These are phyloP conservation scores for Gamsiella multidivaricata DNA, from an alignment of 192 early-diverging fungal species.

Conservation along the genomic window DNA sequence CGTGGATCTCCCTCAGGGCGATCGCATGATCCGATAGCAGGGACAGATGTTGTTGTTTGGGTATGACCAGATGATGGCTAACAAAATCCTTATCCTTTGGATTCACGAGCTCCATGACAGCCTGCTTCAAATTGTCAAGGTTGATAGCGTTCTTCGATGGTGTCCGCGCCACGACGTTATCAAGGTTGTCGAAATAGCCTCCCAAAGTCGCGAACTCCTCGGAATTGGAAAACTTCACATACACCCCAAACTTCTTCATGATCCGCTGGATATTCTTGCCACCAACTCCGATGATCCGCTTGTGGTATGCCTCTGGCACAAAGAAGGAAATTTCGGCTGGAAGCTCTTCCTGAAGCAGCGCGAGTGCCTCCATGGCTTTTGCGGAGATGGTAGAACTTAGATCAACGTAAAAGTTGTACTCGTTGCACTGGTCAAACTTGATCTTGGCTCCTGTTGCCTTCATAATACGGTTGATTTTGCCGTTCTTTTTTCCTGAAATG, in stretches of 20 bases:
- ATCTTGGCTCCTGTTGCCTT: constrained; percentile 78
- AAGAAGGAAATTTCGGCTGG: constrained; percentile 88
- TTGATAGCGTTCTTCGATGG: constrained; percentile 83
- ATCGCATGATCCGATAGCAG: constrained; percentile 61
- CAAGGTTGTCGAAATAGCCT: constrained; percentile 83
- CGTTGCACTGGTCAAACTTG: constrained; percentile 73
- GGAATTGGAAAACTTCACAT: constrained; percentile 87
- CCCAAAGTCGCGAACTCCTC: constrained; percentile 83
- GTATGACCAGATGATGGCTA: constrained; percentile 61
- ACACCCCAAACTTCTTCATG: constrained; percentile 91
- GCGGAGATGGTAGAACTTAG: constrained; percentile 64
- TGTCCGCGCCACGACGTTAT: constrained; percentile 88
- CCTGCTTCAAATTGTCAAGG: constrained; percentile 71
- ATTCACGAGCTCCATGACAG: constrained; percentile 67
- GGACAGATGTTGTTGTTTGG: constrained; percentile 66
- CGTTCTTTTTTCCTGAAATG: constrained; percentile 90
- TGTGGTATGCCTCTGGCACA: constrained; percentile 85
- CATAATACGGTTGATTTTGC: constrained; percentile 89
- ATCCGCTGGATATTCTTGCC: constrained; percentile 91
- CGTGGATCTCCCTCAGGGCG: constrained; percentile 65
- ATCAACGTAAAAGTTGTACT: constrained; percentile 87
- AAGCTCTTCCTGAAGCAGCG: constrained; percentile 81
- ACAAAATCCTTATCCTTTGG: constrained; percentile 65
- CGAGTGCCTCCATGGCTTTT: constrained; percentile 74
- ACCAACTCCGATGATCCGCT: constrained; percentile 88